Percentiles rank a stretch among this genome's conserved stretches.
Evolutionary conservation across 2,329 filamentous ascomycete species (phyloP).

Genomic region (Didymella pinodella): DNA sequence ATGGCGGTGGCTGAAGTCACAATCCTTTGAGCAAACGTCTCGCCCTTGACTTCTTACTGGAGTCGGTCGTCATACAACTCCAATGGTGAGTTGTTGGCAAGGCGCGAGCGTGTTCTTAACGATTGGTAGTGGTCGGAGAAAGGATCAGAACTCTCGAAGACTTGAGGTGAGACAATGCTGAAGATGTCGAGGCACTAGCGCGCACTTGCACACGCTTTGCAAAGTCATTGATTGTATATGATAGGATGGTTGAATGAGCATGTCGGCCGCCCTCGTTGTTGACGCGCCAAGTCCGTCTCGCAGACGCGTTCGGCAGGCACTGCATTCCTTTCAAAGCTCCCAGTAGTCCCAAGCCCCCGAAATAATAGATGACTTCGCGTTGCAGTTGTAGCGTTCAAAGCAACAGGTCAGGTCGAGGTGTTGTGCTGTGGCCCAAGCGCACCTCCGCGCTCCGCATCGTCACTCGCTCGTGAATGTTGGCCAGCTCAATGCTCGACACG

Average conservation of each 20-base stretch:
- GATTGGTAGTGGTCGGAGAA: not conserved
- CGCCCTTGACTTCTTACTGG: not conserved
- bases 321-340: too few relatives aligned
- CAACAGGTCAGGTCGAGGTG: not conserved
- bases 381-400: not conserved
- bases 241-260: not conserved
- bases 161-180: not conserved
- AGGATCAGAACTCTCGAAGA: not conserved
- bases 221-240: not conserved
- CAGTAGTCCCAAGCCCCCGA: too few relatives aligned
- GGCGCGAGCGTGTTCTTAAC: not conserved
- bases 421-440: constrained; percentile 26
- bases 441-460: constrained; percentile 35
- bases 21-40: not conserved
- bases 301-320: not conserved
- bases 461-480: constrained; percentile 25
- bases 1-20: not conserved
- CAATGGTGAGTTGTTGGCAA: not conserved
- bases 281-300: constrained; percentile 5
- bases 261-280: constrained; percentile 1
- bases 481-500: constrained; percentile 39
- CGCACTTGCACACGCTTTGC: not conserved
- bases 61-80: not conserved
- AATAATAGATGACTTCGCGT: not conserved
- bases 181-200: not conserved